phyloP scores from a whole-genome alignment of 371 early-diverging fungal genomes.

The Mortierella sp. region DNA sequence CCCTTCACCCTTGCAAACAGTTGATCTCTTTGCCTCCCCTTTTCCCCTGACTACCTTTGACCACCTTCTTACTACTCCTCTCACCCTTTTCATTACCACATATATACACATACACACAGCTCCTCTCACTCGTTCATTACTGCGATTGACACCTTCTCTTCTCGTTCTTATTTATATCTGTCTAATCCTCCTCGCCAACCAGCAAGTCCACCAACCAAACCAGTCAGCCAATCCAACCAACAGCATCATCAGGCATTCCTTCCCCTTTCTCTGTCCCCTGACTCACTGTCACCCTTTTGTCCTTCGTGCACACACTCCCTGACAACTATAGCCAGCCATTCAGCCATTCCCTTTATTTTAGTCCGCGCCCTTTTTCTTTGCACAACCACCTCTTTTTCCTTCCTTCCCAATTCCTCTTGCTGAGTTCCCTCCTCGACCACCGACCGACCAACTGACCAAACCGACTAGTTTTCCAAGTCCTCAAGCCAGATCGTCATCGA shows the following conservation, averaged over 20 bases:
- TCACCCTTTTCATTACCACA: background rate
- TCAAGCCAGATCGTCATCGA: conserved; percentile 11
- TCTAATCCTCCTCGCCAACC: background rate
- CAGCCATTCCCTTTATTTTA: background rate
- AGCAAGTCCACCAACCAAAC: background rate
- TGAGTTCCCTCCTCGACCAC: background rate
- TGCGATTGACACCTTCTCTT: conserved; percentile 1
- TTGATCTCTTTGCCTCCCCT: conserved; percentile 1
- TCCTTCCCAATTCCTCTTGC: background rate
- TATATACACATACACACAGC: background rate
- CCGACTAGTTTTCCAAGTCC: background rate
- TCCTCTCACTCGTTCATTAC: background rate
- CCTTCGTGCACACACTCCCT: background rate
- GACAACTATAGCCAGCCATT: background rate
- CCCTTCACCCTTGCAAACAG: background rate
- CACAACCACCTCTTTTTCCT: background rate
- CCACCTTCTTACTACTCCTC: background rate
- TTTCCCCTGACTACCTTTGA: conserved; percentile 1
- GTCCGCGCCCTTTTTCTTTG: background rate
- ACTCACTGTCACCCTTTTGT: no score
- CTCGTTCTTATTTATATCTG: background rate
- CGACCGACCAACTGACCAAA: no score
- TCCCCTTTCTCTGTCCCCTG: background rate
- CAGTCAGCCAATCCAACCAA: background rate
- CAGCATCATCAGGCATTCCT: conserved; percentile 10